These are phyloP conservation scores for Poteriospumella lacustris DNA, from an alignment of 108 stramenopile genomes.

Conservation along the genomic window DNA sequence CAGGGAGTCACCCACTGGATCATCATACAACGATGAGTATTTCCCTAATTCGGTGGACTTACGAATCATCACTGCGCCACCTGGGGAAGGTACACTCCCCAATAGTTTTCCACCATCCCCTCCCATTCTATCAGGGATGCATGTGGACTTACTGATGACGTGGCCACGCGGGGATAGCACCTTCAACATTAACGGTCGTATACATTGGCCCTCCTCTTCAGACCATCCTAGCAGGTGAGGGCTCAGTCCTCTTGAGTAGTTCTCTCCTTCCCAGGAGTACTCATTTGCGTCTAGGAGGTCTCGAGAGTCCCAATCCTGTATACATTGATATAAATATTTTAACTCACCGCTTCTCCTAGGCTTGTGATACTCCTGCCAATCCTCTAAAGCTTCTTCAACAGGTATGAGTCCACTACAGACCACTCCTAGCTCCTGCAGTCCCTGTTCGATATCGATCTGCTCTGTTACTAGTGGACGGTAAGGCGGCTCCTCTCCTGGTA, in stretches of 20 bases:
- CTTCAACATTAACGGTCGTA: slow-evolving; percentile 2
- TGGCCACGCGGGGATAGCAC: slow-evolving; percentile 5
- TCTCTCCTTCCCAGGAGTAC: slow-evolving; percentile 6
- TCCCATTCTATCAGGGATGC: slow-evolving; percentile 6
- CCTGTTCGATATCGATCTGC: slow-evolving; percentile 6
- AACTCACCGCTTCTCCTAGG: slow-evolving; percentile 6
- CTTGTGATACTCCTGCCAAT: slow-evolving; percentile 7
- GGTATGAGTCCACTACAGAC: slow-evolving; percentile 6
- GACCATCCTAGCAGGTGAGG: slow-evolving; percentile 6
- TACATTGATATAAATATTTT: slow-evolving; percentile 10
- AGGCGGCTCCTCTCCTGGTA: slow-evolving; percentile 5
- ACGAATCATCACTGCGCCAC: slow-evolving; percentile 6
- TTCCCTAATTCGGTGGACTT: slow-evolving; percentile 2
- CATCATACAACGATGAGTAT: slow-evolving; percentile 8
- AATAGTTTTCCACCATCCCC: slow-evolving; percentile 2
- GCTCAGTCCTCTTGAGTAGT: slow-evolving; percentile 6
- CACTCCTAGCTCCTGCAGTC: slow-evolving; percentile 6
- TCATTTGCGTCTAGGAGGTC: slow-evolving; percentile 6
- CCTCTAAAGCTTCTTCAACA: slow-evolving; percentile 7
- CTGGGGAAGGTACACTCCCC: slow-evolving; percentile 5
- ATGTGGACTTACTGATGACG: slow-evolving; percentile 2
- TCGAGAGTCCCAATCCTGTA: slow-evolving; percentile 6
- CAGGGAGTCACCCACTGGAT: slow-evolving; percentile 6
- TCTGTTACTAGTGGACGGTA: slow-evolving; percentile 7
- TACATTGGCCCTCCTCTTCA: slow-evolving; percentile 6